Conservation (phyloP, 2,329 filamentous ascomycete species). For the Colletotrichum karsti region DNA sequence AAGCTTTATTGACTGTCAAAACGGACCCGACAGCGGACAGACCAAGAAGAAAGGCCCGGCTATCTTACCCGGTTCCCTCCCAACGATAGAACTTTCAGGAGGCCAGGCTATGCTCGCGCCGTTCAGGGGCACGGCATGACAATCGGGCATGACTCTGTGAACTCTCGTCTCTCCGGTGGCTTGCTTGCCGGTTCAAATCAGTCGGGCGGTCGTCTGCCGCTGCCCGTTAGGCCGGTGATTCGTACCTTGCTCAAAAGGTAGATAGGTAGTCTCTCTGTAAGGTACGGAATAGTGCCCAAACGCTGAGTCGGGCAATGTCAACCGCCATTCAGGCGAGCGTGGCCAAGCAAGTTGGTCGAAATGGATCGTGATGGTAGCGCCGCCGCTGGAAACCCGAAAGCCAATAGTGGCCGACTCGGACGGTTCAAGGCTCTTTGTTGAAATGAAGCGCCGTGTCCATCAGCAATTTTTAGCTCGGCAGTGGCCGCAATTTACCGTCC, state of each 20-base stretch:
- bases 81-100: not conserved
- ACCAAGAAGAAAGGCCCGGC: not conserved
- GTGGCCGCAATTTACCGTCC: constrained; percentile 26
- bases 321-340: constrained; percentile 7
- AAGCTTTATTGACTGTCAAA: constrained; percentile 1
- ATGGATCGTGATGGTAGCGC: constrained; percentile 24
- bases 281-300: not conserved
- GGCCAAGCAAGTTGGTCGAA: constrained; percentile 3
- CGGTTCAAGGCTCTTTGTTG: constrained; percentile 24
- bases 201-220: not conserved
- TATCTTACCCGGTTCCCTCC: not conserved
- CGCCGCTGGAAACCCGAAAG: constrained; percentile 16
- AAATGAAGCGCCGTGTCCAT: constrained; percentile 21
- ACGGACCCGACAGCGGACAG: not conserved
- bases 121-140: constrained; percentile 19
- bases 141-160: not conserved
- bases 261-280: not conserved
- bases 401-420: constrained; percentile 27
- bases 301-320: not conserved
- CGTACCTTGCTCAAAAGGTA: not conserved
- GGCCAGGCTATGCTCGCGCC: not conserved
- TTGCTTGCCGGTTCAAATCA: not conserved
- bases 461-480: constrained; percentile 26
- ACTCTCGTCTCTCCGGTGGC: not conserved
- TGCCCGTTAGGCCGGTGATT: not conserved